Evolutionary conservation across 768 basidiomycete species (phyloP).

Genomic region (Dentipellis sp.): DNA sequence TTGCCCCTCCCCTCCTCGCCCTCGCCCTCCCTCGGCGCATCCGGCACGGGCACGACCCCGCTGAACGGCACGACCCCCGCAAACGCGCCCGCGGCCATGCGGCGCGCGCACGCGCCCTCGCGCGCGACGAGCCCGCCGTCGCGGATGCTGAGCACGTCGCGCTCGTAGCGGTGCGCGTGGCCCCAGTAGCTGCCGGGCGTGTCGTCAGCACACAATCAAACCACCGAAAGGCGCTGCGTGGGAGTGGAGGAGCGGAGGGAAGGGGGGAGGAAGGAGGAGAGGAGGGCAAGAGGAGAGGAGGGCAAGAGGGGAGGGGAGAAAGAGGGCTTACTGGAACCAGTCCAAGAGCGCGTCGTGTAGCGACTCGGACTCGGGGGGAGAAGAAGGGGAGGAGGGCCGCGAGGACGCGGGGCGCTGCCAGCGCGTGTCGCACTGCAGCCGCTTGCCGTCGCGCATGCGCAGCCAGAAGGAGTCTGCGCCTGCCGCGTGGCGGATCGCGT

Average conservation of each 20-base stretch:
- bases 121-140: constrained; percentile 29
- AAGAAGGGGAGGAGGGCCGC: background rate
- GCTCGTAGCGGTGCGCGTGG: constrained; percentile 25
- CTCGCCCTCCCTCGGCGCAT: no score
- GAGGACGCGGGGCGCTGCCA: constrained; percentile 5
- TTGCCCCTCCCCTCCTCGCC: no score
- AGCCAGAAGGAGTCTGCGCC: constrained; percentile 23
- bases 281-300: background rate
- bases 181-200: constrained; percentile 40
- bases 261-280: no score
- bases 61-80: constrained; percentile 9
- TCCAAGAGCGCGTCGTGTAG: constrained; percentile 8
- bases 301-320: background rate
- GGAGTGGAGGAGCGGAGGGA: no score
- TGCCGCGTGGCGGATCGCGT: constrained; percentile 2
- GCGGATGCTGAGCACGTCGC: constrained; percentile 28
- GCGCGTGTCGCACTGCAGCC: constrained; percentile 7
- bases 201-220: no score
- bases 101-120: background rate
- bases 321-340: constrained; percentile 1
- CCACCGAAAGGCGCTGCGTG: no score
- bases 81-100: background rate
- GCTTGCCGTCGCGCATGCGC: constrained; percentile 8
- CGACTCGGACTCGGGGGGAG: background rate
- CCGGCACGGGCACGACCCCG: background rate